Evolutionary conservation across 495 filamentous ascomycete species (phyloP).

Genomic region (Podospora appendiculata): DNA sequence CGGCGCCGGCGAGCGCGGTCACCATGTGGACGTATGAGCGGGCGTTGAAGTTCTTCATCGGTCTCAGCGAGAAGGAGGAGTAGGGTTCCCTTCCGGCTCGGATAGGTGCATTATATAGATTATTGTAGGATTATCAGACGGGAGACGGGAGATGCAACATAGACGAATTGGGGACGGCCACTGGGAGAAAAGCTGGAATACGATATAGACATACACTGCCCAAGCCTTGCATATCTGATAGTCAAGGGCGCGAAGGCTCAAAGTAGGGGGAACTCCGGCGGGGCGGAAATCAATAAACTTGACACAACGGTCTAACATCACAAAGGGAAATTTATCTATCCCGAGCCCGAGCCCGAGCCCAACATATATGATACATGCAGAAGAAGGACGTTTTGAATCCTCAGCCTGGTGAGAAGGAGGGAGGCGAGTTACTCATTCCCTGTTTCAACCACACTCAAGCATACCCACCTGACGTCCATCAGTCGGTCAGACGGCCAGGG

Average conservation of each 20-base stretch:
- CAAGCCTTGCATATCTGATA: neutral
- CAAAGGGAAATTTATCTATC: constrained; percentile 17
- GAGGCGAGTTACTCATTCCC: neutral
- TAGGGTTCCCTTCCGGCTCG: neutral
- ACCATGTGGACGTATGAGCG: constrained; percentile 99
- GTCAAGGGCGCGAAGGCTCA: neutral
- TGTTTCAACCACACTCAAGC: too few relatives aligned
- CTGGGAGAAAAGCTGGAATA: too few relatives aligned
- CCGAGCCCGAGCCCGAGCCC: constrained; percentile 1
- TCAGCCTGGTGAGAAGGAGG: neutral
- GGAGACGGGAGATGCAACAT: neutral
- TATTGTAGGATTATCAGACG: too few relatives aligned
- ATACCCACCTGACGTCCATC: too few relatives aligned
- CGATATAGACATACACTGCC: too few relatives aligned
- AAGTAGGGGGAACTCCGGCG: too few relatives aligned
- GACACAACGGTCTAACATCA: neutral
- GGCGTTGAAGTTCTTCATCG: constrained; percentile 50
- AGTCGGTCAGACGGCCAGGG: too few relatives aligned
- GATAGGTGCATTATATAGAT: too few relatives aligned
- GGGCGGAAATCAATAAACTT: too few relatives aligned
- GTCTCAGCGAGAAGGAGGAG: constrained; percentile 17
- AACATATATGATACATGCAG: constrained; percentile 15
- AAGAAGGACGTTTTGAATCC: neutral
- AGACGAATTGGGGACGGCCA: neutral
- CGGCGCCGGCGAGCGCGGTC: constrained; percentile 86